These are phyloP conservation scores for Botrytis aclada DNA, from an alignment of 2,329 filamentous ascomycete genomes.

Conservation along the genomic window DNA sequence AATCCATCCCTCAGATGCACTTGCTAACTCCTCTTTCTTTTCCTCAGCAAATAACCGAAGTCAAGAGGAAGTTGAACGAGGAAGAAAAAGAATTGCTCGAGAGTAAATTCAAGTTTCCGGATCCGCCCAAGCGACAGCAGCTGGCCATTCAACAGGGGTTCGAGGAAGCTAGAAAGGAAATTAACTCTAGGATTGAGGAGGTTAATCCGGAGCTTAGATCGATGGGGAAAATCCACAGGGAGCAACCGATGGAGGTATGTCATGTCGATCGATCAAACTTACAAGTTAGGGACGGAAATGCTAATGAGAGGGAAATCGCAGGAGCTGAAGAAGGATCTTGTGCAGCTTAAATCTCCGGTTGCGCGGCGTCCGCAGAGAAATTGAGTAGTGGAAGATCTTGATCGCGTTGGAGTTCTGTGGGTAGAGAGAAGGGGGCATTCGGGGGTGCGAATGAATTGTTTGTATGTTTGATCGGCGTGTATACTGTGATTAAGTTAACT, in stretches of 20 bases:
- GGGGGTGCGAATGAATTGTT: too few relatives aligned
- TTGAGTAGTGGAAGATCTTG: background rate
- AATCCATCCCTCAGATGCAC: fast-evolving
- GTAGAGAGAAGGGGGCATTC: too few relatives aligned
- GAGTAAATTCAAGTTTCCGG: background rate
- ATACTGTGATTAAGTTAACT: too few relatives aligned
- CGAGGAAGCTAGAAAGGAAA: background rate
- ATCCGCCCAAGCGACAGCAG: background rate
- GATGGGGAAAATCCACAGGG: background rate
- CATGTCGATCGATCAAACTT: fast-evolving
- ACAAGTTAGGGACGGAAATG: background rate
- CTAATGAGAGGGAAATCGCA: background rate
- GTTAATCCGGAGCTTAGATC: background rate
- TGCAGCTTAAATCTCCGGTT: background rate
- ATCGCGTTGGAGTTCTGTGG: background rate
- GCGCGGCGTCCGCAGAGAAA: too few relatives aligned
- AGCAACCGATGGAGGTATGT: background rate
- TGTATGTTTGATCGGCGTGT: too few relatives aligned
- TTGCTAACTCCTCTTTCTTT: background rate
- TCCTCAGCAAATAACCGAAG: background rate
- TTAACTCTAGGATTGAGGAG: background rate
- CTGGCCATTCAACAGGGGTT: background rate
- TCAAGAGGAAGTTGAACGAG: background rate
- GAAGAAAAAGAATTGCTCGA: background rate
- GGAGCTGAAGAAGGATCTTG: background rate